These are phyloP conservation scores for Phytophthora melonis DNA, from an alignment of 352 stramenopile genomes.

Conservation along the genomic window DNA sequence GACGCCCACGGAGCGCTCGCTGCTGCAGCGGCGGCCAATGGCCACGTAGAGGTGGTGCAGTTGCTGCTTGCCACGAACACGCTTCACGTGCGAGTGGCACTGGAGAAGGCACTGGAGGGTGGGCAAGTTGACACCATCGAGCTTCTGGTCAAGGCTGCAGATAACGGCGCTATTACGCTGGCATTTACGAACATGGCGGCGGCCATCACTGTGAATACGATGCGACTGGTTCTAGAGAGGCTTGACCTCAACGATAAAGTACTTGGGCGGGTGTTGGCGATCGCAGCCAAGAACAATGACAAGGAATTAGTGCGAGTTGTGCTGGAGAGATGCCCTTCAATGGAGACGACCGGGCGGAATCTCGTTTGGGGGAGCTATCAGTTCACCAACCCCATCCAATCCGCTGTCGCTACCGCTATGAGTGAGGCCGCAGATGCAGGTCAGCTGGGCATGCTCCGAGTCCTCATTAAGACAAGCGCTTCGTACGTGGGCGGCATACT, in stretches of 20 bases:
- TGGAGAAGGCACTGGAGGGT: background rate
- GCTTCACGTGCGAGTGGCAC: background rate
- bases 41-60: background rate
- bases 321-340: no score
- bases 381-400: no score
- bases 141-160: background rate
- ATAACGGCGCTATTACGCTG: background rate
- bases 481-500: background rate
- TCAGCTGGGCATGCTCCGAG: no score
- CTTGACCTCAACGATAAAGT: no score
- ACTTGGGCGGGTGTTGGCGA: no score
- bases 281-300: no score
- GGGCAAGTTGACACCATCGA: background rate
- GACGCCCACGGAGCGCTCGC: background rate
- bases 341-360: no score
- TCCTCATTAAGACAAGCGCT: background rate
- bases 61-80: background rate
- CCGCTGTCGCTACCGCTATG: no score
- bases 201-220: background rate
- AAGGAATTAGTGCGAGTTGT: no score
- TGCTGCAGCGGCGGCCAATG: background rate
- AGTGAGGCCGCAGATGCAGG: no score
- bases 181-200: background rate
- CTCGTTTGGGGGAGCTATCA: no score
- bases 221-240: background rate